These are phyloP conservation scores for Pythium aristosporum DNA, from an alignment of 352 stramenopile genomes.

Conservation along the genomic window DNA sequence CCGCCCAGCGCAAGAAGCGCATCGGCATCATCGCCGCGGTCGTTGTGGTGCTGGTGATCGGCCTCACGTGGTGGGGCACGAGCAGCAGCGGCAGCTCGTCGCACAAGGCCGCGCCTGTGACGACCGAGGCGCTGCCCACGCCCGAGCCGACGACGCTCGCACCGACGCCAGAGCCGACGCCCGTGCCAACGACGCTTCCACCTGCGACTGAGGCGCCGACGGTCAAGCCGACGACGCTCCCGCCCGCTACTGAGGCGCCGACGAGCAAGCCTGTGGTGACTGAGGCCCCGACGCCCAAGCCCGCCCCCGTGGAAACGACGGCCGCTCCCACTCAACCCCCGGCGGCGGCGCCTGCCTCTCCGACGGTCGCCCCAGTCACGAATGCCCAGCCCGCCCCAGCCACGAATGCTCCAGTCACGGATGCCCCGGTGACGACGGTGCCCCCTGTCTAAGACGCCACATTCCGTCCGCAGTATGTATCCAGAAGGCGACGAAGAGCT, in stretches of 20 bases:
- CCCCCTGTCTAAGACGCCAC: not conserved
- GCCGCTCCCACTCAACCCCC: not conserved
- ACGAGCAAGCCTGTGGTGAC: not conserved
- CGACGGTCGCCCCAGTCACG: not conserved
- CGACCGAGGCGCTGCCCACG: conserved; percentile 13
- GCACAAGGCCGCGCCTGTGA: conserved; percentile 2
- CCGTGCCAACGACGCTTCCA: conserved; percentile 6
- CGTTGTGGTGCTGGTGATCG: conserved; percentile 13
- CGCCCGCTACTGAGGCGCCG: not conserved
- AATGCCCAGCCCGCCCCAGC: too few relatives aligned
- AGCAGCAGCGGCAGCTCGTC: not conserved
- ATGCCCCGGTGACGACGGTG: not conserved
- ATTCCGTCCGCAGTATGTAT: not conserved
- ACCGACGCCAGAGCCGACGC: not conserved
- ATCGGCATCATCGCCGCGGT: conserved; percentile 14
- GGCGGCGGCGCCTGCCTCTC: not conserved
- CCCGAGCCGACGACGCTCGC: conserved; percentile 1
- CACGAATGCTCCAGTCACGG: not conserved
- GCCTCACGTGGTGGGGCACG: conserved; percentile 17
- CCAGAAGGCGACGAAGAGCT: not conserved
- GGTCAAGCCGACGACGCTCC: not conserved
- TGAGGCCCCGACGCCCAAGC: not conserved
- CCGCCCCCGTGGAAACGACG: not conserved
- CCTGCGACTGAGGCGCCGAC: conserved; percentile 9
- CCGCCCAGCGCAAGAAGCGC: conserved; percentile 19